Evolutionary conservation across 805 yeast genomes (phyloP).

Genomic region (Starmera caribaea): DNA sequence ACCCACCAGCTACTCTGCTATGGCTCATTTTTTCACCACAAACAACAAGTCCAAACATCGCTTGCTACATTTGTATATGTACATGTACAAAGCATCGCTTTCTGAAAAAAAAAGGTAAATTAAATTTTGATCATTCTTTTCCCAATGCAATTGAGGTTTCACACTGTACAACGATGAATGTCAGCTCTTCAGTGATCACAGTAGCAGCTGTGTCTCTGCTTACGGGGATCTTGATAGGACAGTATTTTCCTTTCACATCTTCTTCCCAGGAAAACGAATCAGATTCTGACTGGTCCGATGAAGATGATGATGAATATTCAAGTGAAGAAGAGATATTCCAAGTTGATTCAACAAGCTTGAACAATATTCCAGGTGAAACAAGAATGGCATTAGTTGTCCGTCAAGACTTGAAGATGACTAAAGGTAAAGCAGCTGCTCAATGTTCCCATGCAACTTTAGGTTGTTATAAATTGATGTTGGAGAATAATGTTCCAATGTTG

Average conservation of each 20-base stretch:
- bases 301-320: constrained; percentile 28
- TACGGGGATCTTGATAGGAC: constrained; percentile 3
- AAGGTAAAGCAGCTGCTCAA: constrained; percentile 96
- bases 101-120: no score
- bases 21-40: no score
- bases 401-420: constrained; percentile 82
- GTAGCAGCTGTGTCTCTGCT: constrained; percentile 1
- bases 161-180: no score
- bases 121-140: no score
- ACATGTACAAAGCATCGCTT: no score
- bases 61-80: no score
- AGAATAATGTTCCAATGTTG: constrained; percentile 53
- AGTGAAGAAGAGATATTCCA: constrained; percentile 47
- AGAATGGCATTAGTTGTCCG: constrained; percentile 84
- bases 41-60: no score
- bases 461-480: constrained; percentile 61
- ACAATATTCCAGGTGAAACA: constrained; percentile 68
- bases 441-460: constrained; percentile 97
- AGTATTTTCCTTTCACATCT: neutral
- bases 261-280: neutral
- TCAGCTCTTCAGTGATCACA: neutral
- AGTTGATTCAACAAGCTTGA: constrained; percentile 49
- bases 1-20: no score
- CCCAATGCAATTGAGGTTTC: no score
- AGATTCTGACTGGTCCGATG: constrained; percentile 9